Percentiles rank a stretch among this genome's conserved stretches.
phyloP scores from a whole-genome alignment of 1,284 basidiomycete species.

The Heliocybe sulcata region DNA sequence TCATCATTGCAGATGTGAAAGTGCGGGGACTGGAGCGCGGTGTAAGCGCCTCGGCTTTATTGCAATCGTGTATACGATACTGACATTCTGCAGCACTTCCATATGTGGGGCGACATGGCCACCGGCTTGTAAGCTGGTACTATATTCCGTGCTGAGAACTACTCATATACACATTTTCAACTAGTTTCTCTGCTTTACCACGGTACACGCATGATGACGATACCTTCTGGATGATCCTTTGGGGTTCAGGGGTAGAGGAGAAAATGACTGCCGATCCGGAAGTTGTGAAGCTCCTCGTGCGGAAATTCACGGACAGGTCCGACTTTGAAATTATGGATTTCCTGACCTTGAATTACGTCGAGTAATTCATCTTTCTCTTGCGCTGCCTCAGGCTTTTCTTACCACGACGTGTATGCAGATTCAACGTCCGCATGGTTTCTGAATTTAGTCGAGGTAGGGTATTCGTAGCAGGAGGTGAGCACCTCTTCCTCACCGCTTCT shows the following conservation, averaged over 20 bases:
- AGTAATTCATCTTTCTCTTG: not conserved
- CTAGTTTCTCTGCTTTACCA: not conserved
- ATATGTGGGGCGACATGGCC: not conserved
- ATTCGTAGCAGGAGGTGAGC: slow-evolving; percentile 1
- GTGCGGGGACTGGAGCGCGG: not conserved
- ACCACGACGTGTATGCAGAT: too few relatives aligned
- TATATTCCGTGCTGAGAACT: not conserved
- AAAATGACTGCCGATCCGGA: not conserved
- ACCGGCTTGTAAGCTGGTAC: not conserved
- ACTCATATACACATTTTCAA: not conserved
- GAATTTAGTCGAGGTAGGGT: not conserved
- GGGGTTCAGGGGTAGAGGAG: not conserved
- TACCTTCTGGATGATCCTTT: not conserved
- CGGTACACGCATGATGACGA: not conserved
- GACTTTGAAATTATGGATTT: not conserved
- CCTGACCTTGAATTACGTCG: not conserved
- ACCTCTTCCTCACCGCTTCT: not conserved
- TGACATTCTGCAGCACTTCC: not conserved
- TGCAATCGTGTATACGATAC: too few relatives aligned
- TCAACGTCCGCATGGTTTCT: not conserved
- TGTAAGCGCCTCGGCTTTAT: not conserved
- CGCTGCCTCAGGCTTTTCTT: too few relatives aligned
- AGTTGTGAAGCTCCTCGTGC: not conserved
- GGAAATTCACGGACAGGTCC: not conserved
- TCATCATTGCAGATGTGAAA: not conserved